A percentile compares a stretch with the other conserved stretches of the same genome.
These are phyloP conservation scores for Saccharomycopsis babjevae DNA, from an alignment of 805 yeast species.

Conservation along the genomic window DNA sequence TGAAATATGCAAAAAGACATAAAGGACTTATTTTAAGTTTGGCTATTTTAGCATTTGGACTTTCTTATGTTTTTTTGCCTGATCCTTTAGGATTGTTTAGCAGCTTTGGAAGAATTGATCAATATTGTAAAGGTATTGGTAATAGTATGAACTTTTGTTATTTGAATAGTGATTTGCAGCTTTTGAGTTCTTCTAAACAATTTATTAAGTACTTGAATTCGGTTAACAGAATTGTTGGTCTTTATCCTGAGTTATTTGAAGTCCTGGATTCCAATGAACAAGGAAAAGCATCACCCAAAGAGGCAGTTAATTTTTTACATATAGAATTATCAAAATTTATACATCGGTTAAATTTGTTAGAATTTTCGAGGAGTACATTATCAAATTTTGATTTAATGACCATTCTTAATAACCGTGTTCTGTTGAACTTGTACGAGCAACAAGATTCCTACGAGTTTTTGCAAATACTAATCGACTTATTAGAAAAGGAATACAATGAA, in stretches of 20 bases:
- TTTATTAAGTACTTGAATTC: constrained; percentile 45
- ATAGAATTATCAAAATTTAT: constrained; percentile 42
- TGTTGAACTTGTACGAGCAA: constrained; percentile 44
- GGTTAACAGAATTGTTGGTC: constrained; percentile 7
- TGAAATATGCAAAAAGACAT: not conserved
- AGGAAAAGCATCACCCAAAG: constrained; percentile 26
- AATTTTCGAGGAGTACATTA: constrained; percentile 39
- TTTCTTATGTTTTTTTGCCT: not conserved
- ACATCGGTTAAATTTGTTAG: constrained; percentile 52
- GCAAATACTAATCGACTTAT: constrained; percentile 68
- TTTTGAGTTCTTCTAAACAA: constrained; percentile 52
- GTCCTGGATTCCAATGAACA: constrained; percentile 2
- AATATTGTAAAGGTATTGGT: constrained; percentile 69
- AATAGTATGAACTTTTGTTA: constrained; percentile 85
- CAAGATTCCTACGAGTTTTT: constrained; percentile 94
- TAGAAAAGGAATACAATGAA: constrained; percentile 52
- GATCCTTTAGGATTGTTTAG: not conserved
- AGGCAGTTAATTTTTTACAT: constrained; percentile 31
- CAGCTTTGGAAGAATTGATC: constrained; percentile 43
- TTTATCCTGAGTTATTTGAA: constrained; percentile 13
- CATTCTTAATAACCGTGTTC: constrained; percentile 29
- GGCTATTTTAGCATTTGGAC: not conserved
- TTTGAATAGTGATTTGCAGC: constrained; percentile 84
- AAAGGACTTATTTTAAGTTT: not conserved
- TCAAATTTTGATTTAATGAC: constrained; percentile 75